These are phyloP conservation scores for Cetradonia linearis DNA, from an alignment of 495 filamentous ascomycete genomes.

Conservation along the genomic window DNA sequence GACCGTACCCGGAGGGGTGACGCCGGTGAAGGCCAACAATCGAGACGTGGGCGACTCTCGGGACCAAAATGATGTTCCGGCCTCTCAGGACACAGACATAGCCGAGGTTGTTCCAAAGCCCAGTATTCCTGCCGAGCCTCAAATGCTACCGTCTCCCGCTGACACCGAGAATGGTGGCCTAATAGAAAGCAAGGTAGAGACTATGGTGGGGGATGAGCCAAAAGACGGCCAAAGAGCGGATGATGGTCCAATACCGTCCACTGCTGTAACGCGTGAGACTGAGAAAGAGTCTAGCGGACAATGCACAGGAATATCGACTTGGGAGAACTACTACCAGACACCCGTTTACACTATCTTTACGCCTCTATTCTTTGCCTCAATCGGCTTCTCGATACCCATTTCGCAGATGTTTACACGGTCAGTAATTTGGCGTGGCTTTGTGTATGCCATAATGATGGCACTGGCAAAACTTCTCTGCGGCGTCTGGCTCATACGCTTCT, in stretches of 20 bases:
- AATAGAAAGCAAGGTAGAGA: background rate
- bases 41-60: background rate
- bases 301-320: background rate
- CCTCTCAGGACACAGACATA: background rate
- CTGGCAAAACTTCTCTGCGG: slow-evolving; percentile 55
- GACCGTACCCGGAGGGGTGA: background rate
- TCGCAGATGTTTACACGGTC: slow-evolving; percentile 52
- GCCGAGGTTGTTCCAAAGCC: background rate
- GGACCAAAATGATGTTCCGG: background rate
- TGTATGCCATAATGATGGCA: slow-evolving; percentile 62
- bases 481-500: slow-evolving; percentile 49
- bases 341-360: slow-evolving; percentile 33
- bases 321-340: background rate
- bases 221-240: background rate
- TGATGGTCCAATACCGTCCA: no score
- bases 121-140: no score
- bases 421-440: slow-evolving; percentile 60
- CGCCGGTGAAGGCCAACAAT: no score
- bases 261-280: background rate
- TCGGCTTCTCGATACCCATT: slow-evolving; percentile 73
- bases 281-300: background rate
- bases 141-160: background rate
- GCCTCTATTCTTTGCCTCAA: slow-evolving; percentile 73
- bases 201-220: background rate
- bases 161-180: background rate